Evolutionary conservation across 345 rosid genomes (phyloP), one percentile per base, ranked within the genome.

Genomic region (Odontarrhena argentea): DNA sequence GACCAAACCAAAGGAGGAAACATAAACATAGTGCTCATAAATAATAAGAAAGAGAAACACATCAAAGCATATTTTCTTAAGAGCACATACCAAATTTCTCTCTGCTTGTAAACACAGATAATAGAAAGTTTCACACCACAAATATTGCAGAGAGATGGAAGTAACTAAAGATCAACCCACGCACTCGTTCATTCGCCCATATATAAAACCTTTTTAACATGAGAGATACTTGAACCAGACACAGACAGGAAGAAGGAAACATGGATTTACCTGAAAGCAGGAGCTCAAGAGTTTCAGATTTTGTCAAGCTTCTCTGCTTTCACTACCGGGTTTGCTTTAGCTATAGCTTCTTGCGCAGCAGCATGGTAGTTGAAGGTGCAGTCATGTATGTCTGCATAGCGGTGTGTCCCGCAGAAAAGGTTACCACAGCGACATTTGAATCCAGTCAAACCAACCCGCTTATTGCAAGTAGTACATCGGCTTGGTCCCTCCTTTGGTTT

Each of bases 231-330:
- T 65, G 70, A 65, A 72, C 70, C 59, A 57, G 66, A 72, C 70
- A 48, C 58, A 30, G 47, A 72, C 70, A 65, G 50, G 64, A 38
- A 9, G 50, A 71, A 34, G 47, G 53, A 48, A 13, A 63, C 70
- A 47, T 34, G 0, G n/a, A 65, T 55, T 45, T 41, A 35, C 53
- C 53, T 50, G 52, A 32, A 69, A 61, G 26, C 74, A 70, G 56
- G 56, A 53, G 62, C 36, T 38, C 55, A 5, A 5, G 14, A 30
- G 9, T 59, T 69, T 72, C 70, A 91, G 71, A 91, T 86, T 74
- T 91, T 91, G 69, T 91, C 90, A 4, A 92, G 98, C 86, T 92
- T 92, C 78, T 88, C 94, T 46, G 96, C 94, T 74, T 84, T 92
- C 74, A 92, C 83, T 68, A 88, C 77, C 3, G 98, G 98, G 75